Conservation (phyloP, 306 rosid genomes). For the Dicorynia guianensis region DNA sequence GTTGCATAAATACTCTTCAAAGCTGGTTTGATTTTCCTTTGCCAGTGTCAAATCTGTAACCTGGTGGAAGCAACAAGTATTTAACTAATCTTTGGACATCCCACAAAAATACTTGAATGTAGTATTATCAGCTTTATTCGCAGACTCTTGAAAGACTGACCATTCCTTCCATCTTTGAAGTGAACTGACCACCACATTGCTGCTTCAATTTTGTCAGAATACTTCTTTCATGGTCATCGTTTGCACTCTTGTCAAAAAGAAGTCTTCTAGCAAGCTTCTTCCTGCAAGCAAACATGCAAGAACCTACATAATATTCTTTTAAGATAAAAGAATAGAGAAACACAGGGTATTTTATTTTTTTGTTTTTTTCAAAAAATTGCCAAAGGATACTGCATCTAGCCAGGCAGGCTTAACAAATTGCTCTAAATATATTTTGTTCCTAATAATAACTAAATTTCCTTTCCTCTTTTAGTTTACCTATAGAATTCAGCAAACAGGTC, state of each 20-base stretch:
- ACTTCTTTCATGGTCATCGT: conserved; percentile 83
- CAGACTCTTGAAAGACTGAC: conserved; percentile 51
- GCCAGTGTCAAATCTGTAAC: conserved; percentile 96
- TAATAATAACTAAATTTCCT: conserved; percentile 25
- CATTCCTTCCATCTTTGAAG: conserved; percentile 97
- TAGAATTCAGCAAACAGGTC: conserved; percentile 92
- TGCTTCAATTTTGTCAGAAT: conserved; percentile 82
- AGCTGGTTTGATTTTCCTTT: conserved; percentile 80
- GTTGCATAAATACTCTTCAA: conserved; percentile 77
- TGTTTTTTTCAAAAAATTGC: background rate
- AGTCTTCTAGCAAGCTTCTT: conserved; percentile 94
- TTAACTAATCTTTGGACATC: conserved; percentile 13
- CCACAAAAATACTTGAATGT: conserved; percentile 12
- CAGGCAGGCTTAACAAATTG: background rate
- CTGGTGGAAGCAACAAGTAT: conserved; percentile 50
- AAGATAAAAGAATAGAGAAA: conserved; percentile 2
- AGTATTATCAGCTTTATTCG: conserved; percentile 25
- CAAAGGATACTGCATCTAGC: conserved; percentile 11
- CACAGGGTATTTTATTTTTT: background rate
- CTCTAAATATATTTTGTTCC: background rate
- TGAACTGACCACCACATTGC: conserved; percentile 87
- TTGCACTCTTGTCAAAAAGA: conserved; percentile 93
- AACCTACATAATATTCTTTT: conserved; percentile 9
- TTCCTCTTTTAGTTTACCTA: conserved; percentile 40
- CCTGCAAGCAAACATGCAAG: conserved; percentile 51